A percentile compares a stretch with the other conserved stretches of the same genome.
Evolutionary conservation across 495 filamentous ascomycete species (phyloP).

Genomic region (Podospora conica): DNA sequence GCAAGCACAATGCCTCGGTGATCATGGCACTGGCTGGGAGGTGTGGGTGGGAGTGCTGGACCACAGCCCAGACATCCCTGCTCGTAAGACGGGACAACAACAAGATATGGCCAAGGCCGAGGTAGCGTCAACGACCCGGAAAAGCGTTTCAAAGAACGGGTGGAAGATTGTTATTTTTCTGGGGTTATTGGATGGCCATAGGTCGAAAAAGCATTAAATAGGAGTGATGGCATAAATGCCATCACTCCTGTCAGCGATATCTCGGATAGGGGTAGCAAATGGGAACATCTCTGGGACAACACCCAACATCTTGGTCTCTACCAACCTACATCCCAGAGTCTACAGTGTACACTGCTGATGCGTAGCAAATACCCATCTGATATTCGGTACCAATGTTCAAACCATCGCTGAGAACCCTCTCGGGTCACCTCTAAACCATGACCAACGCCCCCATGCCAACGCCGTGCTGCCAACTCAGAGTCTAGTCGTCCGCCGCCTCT

Average conservation of each 20-base stretch:
- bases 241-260: too few relatives aligned
- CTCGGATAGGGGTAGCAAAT: background rate
- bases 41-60: background rate
- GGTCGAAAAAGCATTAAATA: background rate
- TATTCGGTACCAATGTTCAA: background rate
- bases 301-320: background rate
- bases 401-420: background rate
- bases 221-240: too few relatives aligned
- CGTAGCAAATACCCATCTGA: background rate
- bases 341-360: too few relatives aligned
- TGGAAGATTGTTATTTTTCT: background rate
- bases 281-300: background rate
- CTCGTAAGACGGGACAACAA: too few relatives aligned
- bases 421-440: background rate
- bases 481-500: conserved; percentile 12
- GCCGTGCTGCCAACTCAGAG: background rate
- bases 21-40: background rate
- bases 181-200: too few relatives aligned
- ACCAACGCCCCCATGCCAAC: background rate
- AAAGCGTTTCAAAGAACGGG: too few relatives aligned
- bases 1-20: background rate
- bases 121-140: too few relatives aligned
- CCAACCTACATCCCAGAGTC: background rate
- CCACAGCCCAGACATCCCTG: background rate
- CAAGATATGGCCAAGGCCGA: background rate